Evolutionary conservation across 164 flowering plant genomes (phyloP), one percentile per base, ranked within the genome.

Genomic region (Stephania yunnanensis): DNA sequence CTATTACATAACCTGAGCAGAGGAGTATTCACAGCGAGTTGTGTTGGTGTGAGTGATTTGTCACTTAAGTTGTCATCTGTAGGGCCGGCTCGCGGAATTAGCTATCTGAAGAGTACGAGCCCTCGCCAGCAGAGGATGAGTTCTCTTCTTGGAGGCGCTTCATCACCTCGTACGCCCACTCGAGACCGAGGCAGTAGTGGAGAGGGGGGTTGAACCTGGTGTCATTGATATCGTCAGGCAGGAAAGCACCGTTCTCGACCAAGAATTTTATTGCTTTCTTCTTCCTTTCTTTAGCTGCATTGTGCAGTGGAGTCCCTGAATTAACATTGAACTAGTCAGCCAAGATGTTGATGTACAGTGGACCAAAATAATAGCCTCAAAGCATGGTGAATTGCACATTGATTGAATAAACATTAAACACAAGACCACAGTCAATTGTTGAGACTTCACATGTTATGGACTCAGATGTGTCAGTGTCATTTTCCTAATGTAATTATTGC

Each of bases 101-200:
- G 82, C 83, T 87, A 72, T 85, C 95, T 70, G 93, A 93, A 86
- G 88, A 83, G 80, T 65, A 82, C 46, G 95, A 90, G 13, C 86
- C 58, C 72, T 95, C 95, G 10, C 86, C 84, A 2, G 91, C 64
- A 7, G 95, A 90, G 7, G 83, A 83, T 1, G 72, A 66, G 64
- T 30, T 84, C 5, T 88, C 93, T 13, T 76, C 81, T 72, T 81
- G 91, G 15, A 87, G 80, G 48, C 89, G 92, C 80, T 81, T 87
- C 89, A 89, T 75, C 84, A 90, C 98, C 70, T 96, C 97, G 46
- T 96, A 96, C 13, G 98, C 98, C 98, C 98, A 94, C 69, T 96
- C 98, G 71, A 96, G 97, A 71, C 97, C 97, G 58, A 87, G 84
- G 82, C 98, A 96, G 82, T 96, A 96, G 76, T 96, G 99, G 11